Percentiles rank a stretch among this genome's conserved stretches.
These are phyloP conservation scores for Podospora australis DNA, from an alignment of 495 filamentous ascomycete species.

Conservation along the genomic window DNA sequence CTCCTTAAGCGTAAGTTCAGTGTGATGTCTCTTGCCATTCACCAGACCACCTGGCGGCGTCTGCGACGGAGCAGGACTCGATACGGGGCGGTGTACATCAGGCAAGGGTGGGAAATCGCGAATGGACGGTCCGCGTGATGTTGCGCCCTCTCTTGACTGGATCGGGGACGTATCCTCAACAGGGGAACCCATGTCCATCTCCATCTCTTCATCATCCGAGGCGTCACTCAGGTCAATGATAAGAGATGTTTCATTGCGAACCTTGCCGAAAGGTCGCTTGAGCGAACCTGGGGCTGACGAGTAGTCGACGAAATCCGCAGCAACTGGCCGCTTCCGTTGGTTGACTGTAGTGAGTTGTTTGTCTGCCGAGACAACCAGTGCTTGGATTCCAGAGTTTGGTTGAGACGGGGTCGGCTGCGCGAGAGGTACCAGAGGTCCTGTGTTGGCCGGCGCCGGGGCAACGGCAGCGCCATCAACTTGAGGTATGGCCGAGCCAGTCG, in stretches of 20 bases:
- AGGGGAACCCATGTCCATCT: slow-evolving; percentile 45
- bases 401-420: background rate
- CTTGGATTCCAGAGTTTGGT: slow-evolving; percentile 7
- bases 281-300: slow-evolving; percentile 35
- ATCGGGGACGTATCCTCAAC: slow-evolving; percentile 27
- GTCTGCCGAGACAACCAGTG: slow-evolving; percentile 7
- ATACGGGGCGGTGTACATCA: slow-evolving; percentile 33
- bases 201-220: slow-evolving; percentile 41
- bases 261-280: slow-evolving; percentile 59
- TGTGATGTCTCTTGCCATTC: slow-evolving; percentile 23
- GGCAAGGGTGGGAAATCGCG: slow-evolving; percentile 42
- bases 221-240: slow-evolving; percentile 73
- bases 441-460: background rate
- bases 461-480: background rate
- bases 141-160: slow-evolving; percentile 14
- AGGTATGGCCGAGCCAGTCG: background rate
- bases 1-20: slow-evolving; percentile 58
- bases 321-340: slow-evolving; percentile 72
- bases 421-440: background rate
- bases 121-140: slow-evolving; percentile 28
- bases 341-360: slow-evolving; percentile 6
- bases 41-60: slow-evolving; percentile 29
- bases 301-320: slow-evolving; percentile 69
- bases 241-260: slow-evolving; percentile 42
- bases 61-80: slow-evolving; percentile 31